These are phyloP conservation scores for Gymnopus androsaceus DNA, from an alignment of 1,284 basidiomycete species.

Conservation along the genomic window DNA sequence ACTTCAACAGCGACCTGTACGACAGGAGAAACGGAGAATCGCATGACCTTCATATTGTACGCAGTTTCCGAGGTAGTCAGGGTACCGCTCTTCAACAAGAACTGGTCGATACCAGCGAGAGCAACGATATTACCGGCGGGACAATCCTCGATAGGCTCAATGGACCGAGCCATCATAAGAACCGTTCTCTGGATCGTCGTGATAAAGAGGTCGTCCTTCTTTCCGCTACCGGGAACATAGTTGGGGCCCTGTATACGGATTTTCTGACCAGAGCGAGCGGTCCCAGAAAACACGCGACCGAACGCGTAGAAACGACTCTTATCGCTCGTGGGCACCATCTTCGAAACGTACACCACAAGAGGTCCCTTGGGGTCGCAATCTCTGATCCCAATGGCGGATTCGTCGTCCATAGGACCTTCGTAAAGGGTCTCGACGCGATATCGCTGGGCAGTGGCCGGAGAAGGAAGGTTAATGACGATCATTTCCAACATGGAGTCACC, in stretches of 20 bases:
- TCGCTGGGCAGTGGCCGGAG: slow-evolving; percentile 93
- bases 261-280: slow-evolving; percentile 96
- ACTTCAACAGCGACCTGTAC: slow-evolving; percentile 99
- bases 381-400: slow-evolving; percentile 97
- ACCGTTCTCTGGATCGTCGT: slow-evolving; percentile 99
- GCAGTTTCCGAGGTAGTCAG: slow-evolving; percentile 97
- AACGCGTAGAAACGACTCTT: slow-evolving; percentile 99
- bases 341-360: slow-evolving; percentile 98
- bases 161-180: slow-evolving; percentile 99
- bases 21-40: slow-evolving; percentile 99
- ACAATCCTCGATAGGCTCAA: slow-evolving; percentile 99
- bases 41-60: slow-evolving; percentile 99
- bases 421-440: slow-evolving; percentile 99
- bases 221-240: slow-evolving; percentile 96
- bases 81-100: slow-evolving; percentile 99
- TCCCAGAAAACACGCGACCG: slow-evolving; percentile 99
- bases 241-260: slow-evolving; percentile 99
- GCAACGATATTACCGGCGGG: slow-evolving; percentile 98
- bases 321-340: slow-evolving; percentile 99
- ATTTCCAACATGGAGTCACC: slow-evolving; percentile 99
- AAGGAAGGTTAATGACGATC: slow-evolving; percentile 99
- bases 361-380: slow-evolving; percentile 98
- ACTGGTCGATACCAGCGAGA: slow-evolving; percentile 99
- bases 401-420: slow-evolving; percentile 99
- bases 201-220: slow-evolving; percentile 98